These are phyloP conservation scores for Cucurbita maxima DNA, from an alignment of 306 rosid genomes.

Conservation along the genomic window DNA sequence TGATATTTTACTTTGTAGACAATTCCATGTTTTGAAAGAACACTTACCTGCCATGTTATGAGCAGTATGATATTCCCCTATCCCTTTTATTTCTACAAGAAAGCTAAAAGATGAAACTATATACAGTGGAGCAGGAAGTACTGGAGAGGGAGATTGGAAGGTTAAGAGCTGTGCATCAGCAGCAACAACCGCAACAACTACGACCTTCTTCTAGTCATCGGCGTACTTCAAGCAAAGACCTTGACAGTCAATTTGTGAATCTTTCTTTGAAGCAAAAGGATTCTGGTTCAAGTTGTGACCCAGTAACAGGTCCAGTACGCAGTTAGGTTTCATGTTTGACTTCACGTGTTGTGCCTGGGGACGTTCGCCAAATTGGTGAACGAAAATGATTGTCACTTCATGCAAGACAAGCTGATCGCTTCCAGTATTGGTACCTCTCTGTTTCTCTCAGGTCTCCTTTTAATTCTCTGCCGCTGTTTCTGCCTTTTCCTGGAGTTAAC, in stretches of 20 bases:
- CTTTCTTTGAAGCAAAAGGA: constrained; percentile 86
- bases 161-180: constrained; percentile 47
- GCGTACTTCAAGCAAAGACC: constrained; percentile 80
- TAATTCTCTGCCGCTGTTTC: constrained; percentile 3
- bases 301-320: constrained; percentile 60
- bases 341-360: constrained; percentile 24
- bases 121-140: constrained; percentile 97
- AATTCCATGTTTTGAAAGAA: not conserved
- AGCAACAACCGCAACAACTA: constrained; percentile 26
- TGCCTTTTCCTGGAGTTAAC: constrained; percentile 3
- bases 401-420: constrained; percentile 6
- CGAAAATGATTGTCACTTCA: not conserved
- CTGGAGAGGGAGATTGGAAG: constrained; percentile 96
- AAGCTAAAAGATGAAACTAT: constrained; percentile 29
- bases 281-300: constrained; percentile 57
- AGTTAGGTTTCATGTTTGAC: constrained; percentile 31
- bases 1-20: not conserved
- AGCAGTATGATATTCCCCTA: not conserved
- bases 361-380: constrained; percentile 12
- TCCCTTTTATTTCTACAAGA: not conserved
- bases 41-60: not conserved
- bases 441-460: not conserved
- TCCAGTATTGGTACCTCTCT: constrained; percentile 1
- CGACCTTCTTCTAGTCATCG: constrained; percentile 63
- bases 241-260: constrained; percentile 75